phyloP scores from a whole-genome alignment of 192 early-diverging fungal genomes.

The Backusella parvicylindrica region DNA sequence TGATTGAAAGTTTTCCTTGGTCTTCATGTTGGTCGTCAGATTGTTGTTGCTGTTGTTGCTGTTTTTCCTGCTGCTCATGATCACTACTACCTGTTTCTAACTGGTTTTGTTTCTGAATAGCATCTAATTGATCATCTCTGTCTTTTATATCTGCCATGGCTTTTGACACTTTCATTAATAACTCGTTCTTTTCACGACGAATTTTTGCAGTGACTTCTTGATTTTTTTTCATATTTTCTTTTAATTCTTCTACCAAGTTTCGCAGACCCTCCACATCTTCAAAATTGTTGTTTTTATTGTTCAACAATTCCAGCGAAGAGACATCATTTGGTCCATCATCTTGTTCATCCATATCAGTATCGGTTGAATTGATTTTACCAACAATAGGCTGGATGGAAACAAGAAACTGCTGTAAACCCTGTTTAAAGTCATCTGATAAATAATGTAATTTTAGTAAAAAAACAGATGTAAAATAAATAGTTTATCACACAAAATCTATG shows the following conservation, averaged over 20 bases:
- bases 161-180: conserved; percentile 31
- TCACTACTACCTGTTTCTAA: neutral
- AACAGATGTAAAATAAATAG: neutral
- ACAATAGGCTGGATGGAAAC: conserved; percentile 27
- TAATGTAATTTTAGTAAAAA: neutral
- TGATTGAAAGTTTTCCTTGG: neutral
- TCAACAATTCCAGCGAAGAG: neutral
- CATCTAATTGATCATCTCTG: conserved; percentile 8
- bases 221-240: conserved; percentile 12
- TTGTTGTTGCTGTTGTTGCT: neutral
- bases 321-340: neutral
- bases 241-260: conserved; percentile 27
- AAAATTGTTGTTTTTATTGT: neutral
- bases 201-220: conserved; percentile 28
- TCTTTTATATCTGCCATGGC: conserved; percentile 22
- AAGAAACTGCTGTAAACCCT: conserved; percentile 23
- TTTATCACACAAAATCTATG: neutral
- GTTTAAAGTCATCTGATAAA: conserved; percentile 18
- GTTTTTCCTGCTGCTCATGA: neutral
- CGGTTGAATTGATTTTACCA: conserved; percentile 18
- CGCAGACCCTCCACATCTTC: conserved; percentile 30
- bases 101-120: neutral
- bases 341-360: neutral
- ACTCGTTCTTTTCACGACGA: conserved; percentile 33
- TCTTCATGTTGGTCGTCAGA: neutral